These are phyloP conservation scores for Psidium guajava DNA, from an alignment of 345 rosid genomes.

Conservation along the genomic window DNA sequence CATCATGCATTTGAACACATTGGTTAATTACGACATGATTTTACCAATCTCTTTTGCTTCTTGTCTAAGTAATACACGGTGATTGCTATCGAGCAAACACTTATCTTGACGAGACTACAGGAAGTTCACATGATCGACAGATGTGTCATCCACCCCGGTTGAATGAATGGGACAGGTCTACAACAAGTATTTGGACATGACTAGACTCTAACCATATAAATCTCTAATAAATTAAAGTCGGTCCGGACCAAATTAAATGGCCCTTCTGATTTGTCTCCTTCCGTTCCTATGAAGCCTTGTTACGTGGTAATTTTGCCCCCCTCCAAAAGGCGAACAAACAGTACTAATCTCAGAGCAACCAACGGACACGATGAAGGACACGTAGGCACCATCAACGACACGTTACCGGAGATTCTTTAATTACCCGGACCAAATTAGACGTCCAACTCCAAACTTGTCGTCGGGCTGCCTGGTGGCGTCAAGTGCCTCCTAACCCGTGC, in stretches of 20 bases:
- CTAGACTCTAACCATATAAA: background rate
- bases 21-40: background rate
- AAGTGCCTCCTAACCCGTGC: background rate
- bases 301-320: background rate
- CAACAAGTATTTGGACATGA: background rate
- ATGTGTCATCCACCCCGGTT: background rate
- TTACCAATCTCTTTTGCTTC: background rate
- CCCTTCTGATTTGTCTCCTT: background rate
- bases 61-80: background rate
- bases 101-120: no score
- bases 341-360: background rate
- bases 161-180: background rate
- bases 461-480: no score
- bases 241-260: background rate
- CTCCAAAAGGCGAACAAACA: background rate
- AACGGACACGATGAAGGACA: background rate
- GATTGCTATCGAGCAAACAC: fast-evolving
- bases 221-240: background rate
- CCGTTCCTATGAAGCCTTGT: background rate
- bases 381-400: background rate
- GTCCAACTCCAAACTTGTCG: background rate
- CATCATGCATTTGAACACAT: background rate
- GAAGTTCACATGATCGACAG: background rate
- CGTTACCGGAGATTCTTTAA: background rate
- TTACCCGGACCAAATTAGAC: background rate